A percentile compares a stretch with the other conserved stretches of the same genome.
These are phyloP conservation scores for Neonectria hederae DNA, from an alignment of 2,329 filamentous ascomycete species.

Conservation along the genomic window DNA sequence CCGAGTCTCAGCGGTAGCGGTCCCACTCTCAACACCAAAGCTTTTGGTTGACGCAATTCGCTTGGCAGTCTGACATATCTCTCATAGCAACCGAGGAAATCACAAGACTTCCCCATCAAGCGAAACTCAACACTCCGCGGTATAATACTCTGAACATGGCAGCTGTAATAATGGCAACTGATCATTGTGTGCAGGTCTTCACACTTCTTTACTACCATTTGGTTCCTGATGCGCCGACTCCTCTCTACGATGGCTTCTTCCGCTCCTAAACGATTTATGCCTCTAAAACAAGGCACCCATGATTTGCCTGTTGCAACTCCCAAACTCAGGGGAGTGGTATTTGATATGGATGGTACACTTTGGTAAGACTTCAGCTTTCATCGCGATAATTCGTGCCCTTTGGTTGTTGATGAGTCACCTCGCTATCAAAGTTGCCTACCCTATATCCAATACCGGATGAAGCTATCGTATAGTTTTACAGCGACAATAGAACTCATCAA, in stretches of 20 bases:
- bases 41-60: constrained; percentile 4
- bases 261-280: constrained; percentile 62
- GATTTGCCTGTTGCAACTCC: constrained; percentile 49
- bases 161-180: not conserved
- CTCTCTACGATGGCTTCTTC: constrained; percentile 55
- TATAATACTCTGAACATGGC: not conserved
- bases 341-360: constrained; percentile 95
- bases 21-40: constrained; percentile 10
- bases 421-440: not conserved
- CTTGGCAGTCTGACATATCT: not conserved
- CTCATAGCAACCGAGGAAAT: constrained; percentile 3
- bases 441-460: not conserved
- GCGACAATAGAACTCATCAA: not conserved
- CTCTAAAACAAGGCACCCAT: constrained; percentile 54
- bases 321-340: constrained; percentile 71
- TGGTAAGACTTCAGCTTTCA: constrained; percentile 68
- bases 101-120: not conserved
- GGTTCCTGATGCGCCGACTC: constrained; percentile 40
- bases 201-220: not conserved
- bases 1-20: constrained; percentile 2
- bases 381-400: not conserved
- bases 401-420: not conserved
- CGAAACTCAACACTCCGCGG: not conserved
- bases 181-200: not conserved
- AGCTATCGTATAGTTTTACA: not conserved